Evolutionary conservation across 208 protist genomes (phyloP), one percentile per base, ranked within the genome.

Genomic region (Leishmania tropica): DNA sequence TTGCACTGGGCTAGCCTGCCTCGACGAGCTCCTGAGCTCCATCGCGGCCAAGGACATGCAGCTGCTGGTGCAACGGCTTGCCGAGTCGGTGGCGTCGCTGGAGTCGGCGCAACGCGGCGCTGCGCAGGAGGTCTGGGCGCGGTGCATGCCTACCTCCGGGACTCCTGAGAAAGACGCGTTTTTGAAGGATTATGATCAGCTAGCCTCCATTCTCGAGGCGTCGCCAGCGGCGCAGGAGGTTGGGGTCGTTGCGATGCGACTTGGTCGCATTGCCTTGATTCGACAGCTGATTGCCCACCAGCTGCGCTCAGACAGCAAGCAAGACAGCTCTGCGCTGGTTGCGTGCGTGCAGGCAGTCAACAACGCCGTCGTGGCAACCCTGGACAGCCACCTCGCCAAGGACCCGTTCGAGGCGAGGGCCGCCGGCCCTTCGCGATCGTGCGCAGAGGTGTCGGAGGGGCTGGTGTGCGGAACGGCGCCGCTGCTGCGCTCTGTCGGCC

Each of bases 11-110:
- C 89, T 98, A 15, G 58, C 79, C n/a, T 94, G 90, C 71, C 80
- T 98, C 2, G 98, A 99, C 82, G 83, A 90, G 40, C 87, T 99
- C 17, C 83, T 99, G 13, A 94, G 90, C 80, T 99, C 98, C 83
- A 96, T 99, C 75, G 90, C 96, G 37, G 97, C 96, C 21, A 97
- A 96, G 40, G 94, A 98, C 74, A 78, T 99, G 42, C 91, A 98
- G 78, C 37, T 89, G 15, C 85, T 91, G 31, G 70, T 95, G 54
- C 74, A 81, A 31, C 75, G 75, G 3, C 86, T 96, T 24, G 86
- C 79, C 8, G 80, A 83, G 76, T 74, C 72, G 47, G 54, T 62
- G 31, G 62, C 75, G 73, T 60, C 40, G 64, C 75, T 82, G 5
- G 81, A 80, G n/a, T 58, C 78, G 4, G 31, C 64, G 48, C 75